Percentiles rank a stretch among this genome's conserved stretches.
These are phyloP conservation scores for Thymus quinquecostatus DNA, from an alignment of 257 asterid genomes.

Conservation along the genomic window DNA sequence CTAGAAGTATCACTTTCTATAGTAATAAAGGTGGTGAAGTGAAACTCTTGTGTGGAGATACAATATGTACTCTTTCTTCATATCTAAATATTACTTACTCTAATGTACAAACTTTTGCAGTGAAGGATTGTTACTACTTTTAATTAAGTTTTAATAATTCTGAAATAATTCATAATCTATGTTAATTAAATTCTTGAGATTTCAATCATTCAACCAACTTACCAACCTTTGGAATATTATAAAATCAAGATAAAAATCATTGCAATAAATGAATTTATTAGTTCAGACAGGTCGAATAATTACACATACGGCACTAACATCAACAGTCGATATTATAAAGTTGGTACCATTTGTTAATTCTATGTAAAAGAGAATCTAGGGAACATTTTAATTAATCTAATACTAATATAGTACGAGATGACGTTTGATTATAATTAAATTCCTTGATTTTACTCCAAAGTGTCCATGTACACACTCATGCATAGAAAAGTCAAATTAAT, in stretches of 20 bases:
- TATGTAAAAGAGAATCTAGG: constrained; percentile 5
- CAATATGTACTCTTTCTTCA: not conserved
- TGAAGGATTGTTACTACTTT: not conserved
- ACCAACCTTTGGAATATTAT: too few relatives aligned
- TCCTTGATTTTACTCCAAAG: not conserved
- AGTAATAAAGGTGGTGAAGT: not conserved
- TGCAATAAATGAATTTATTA: not conserved
- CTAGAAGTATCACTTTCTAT: constrained; percentile 21
- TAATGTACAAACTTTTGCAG: not conserved
- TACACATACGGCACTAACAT: not conserved
- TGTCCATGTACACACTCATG: constrained; percentile 1
- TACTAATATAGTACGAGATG: not conserved
- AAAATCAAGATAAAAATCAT: not conserved
- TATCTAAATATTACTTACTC: not conserved
- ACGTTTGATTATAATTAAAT: constrained; percentile 23
- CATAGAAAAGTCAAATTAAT: constrained; percentile 9
- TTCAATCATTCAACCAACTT: not conserved
- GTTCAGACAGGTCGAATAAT: not conserved
- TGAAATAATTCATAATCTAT: too few relatives aligned
- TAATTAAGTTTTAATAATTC: too few relatives aligned
- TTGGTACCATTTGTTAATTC: not conserved
- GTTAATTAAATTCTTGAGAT: not conserved
- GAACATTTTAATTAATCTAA: not conserved
- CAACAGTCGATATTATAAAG: not conserved
- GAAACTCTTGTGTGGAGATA: not conserved